Conservation (phyloP, 331 rosid species). For the Prunus yedoensis region DNA sequence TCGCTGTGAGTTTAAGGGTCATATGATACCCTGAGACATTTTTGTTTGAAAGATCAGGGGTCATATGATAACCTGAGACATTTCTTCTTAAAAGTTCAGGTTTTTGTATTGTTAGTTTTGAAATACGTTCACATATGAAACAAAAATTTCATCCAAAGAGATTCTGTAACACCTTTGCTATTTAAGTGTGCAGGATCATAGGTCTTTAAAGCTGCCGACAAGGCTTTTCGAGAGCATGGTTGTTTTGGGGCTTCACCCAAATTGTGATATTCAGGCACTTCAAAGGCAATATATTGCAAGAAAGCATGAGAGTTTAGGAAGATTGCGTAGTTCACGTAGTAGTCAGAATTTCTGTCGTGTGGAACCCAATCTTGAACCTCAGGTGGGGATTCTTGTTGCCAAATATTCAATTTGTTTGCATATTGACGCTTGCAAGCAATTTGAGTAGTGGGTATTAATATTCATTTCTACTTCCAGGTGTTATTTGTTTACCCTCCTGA, state of each 20-base stretch:
- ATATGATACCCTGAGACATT: no score
- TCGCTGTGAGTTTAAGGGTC: no score
- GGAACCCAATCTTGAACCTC: conserved; percentile 76
- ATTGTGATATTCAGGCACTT: conserved; percentile 81
- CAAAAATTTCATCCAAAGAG: conserved; percentile 16
- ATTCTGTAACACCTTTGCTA: conserved; percentile 34
- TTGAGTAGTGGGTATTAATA: not conserved
- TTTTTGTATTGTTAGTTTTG: conserved; percentile 1
- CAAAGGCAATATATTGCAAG: conserved; percentile 68
- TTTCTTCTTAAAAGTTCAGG: conserved; percentile 17
- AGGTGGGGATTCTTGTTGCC: conserved; percentile 43
- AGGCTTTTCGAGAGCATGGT: conserved; percentile 93
- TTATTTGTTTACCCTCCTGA: conserved; percentile 85
- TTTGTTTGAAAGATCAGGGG: no score
- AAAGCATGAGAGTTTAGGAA: conserved; percentile 70
- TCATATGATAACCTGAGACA: no score
- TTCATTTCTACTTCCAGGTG: conserved; percentile 43
- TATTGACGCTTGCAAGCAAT: conserved; percentile 1
- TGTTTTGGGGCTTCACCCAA: conserved; percentile 94
- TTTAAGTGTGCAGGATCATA: conserved; percentile 70
- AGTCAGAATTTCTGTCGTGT: conserved; percentile 62
- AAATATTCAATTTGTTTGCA: not conserved
- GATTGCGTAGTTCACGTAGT: conserved; percentile 67
- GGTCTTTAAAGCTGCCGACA: conserved; percentile 83
- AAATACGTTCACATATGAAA: not conserved